phyloP scores from a whole-genome alignment of 2,329 filamentous ascomycete genomes.

The Tolypocladium ovalisporum region DNA sequence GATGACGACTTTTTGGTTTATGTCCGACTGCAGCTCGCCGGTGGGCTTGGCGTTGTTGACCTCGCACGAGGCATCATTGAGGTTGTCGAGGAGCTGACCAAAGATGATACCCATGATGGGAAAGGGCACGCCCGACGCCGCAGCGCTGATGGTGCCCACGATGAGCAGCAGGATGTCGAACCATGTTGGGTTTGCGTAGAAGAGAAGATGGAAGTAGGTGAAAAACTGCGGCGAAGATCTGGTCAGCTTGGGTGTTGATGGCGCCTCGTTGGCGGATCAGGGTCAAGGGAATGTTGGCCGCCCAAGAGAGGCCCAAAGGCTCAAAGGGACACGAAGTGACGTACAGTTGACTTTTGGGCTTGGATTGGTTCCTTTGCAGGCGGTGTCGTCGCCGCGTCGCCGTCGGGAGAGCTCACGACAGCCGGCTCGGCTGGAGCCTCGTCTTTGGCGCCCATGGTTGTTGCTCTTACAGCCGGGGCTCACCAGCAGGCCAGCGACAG shows the following conservation, averaged over 20 bases:
- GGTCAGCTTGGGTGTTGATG: background rate
- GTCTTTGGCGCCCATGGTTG: background rate
- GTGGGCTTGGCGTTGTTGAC: constrained; percentile 12
- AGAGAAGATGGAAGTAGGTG: constrained; percentile 31
- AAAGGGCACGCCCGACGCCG: constrained; percentile 50
- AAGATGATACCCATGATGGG: constrained; percentile 55
- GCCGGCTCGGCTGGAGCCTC: background rate
- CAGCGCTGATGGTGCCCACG: constrained; percentile 32
- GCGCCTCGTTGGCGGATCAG: background rate
- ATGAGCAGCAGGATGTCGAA: constrained; percentile 31
- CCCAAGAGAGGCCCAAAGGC: too few relatives aligned
- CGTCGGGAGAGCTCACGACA: background rate
- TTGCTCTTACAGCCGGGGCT: background rate
- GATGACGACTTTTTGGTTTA: constrained; percentile 47
- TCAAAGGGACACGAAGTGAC: background rate
- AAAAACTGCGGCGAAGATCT: background rate
- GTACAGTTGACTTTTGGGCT: background rate
- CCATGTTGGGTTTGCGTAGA: constrained; percentile 32
- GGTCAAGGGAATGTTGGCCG: background rate
- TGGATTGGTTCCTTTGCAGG: background rate
- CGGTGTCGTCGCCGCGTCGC: background rate
- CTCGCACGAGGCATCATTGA: constrained; percentile 46
- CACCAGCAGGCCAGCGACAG: background rate
- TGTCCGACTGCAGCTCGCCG: constrained; percentile 24
- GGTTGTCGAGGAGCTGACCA: constrained; percentile 49